phyloP scores from a whole-genome alignment of 441 rosid genomes.

The Theobroma grandiflorum region DNA sequence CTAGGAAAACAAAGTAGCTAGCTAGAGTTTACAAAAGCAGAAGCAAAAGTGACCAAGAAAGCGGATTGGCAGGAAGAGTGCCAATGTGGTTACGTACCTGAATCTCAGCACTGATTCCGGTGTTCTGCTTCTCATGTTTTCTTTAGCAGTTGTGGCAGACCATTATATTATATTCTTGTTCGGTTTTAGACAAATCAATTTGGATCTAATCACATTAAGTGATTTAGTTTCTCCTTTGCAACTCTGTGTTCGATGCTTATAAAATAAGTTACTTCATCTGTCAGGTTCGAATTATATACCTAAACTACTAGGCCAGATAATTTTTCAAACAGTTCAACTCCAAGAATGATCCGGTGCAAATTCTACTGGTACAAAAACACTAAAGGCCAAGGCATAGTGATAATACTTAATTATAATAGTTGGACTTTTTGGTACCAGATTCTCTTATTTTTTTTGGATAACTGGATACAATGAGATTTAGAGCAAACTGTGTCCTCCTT shows the following conservation, averaged over 20 bases:
- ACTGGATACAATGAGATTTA: too few relatives aligned
- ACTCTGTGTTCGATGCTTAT: neutral
- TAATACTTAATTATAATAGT: too few relatives aligned
- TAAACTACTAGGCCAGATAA: neutral
- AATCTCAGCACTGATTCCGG: conserved; percentile 1
- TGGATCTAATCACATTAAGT: neutral
- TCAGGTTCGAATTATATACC: neutral
- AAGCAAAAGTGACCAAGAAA: neutral
- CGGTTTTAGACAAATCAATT: neutral
- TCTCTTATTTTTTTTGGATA: too few relatives aligned
- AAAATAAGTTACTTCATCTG: neutral
- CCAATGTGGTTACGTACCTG: conserved; percentile 19
- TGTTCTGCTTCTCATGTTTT: neutral
- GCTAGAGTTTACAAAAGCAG: neutral
- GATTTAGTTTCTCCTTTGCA: neutral
- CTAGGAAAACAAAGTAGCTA: neutral
- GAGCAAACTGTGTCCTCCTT: too few relatives aligned
- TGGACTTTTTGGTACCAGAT: too few relatives aligned
- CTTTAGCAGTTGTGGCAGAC: neutral
- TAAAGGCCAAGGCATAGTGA: too few relatives aligned
- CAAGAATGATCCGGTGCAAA: neutral
- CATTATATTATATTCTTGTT: neutral
- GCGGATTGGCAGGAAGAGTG: neutral
- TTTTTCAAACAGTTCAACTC: neutral
- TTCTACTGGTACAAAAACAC: neutral